These are phyloP conservation scores for Boletales sp. DNA, from an alignment of 768 basidiomycete species.

Conservation along the genomic window DNA sequence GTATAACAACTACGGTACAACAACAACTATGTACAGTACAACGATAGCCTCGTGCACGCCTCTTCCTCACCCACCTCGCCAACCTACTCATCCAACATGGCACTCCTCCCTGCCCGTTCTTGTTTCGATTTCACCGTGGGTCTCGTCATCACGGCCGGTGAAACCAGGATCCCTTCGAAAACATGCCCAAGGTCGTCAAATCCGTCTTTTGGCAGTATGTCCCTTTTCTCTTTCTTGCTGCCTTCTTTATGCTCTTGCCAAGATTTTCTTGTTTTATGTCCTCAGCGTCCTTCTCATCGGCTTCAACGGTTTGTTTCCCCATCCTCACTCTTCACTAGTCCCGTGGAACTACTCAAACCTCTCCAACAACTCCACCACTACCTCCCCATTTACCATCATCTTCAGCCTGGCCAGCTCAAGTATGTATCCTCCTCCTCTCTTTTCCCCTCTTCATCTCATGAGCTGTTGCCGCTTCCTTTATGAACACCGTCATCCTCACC, in stretches of 20 bases:
- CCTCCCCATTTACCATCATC: constrained; percentile 87
- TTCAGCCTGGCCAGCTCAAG: constrained; percentile 73
- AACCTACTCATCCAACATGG: no score
- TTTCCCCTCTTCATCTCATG: constrained; percentile 2
- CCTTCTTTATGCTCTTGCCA: constrained; percentile 27
- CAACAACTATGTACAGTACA: constrained; percentile 76
- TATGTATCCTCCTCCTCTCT: constrained; percentile 28
- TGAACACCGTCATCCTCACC: constrained; percentile 82
- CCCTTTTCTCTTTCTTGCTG: no score
- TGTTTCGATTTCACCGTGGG: constrained; percentile 68
- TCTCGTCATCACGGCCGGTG: constrained; percentile 88
- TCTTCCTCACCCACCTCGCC: not conserved
- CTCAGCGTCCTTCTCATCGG: constrained; percentile 77
- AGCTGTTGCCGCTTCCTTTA: constrained; percentile 74
- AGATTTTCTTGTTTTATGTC: constrained; percentile 81
- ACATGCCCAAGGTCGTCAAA: constrained; percentile 86
- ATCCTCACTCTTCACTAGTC: constrained; percentile 35
- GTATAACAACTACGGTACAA: no score
- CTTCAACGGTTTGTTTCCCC: constrained; percentile 55
- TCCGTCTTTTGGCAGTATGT: constrained; percentile 82
- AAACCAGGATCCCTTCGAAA: constrained; percentile 80
- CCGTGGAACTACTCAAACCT: constrained; percentile 75
- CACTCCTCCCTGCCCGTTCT: constrained; percentile 4
- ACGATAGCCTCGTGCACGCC: constrained; percentile 78
- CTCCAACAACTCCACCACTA: constrained; percentile 65